These are phyloP conservation scores for Solanum lignicaule DNA, from an alignment of 257 asterid genomes.

Conservation along the genomic window DNA sequence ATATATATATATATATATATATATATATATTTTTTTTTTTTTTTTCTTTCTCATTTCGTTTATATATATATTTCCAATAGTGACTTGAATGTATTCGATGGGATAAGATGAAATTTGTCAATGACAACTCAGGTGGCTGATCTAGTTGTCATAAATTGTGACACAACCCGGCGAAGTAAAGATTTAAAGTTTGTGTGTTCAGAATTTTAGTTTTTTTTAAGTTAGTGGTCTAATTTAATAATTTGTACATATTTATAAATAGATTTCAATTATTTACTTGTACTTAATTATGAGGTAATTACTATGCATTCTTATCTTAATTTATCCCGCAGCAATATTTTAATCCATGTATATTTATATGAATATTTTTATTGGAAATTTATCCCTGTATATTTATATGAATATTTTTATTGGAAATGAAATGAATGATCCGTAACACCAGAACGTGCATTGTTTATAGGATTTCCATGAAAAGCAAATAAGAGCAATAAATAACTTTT, in stretches of 20 bases:
- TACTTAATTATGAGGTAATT: not conserved
- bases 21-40: too few species aligned
- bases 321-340: not conserved
- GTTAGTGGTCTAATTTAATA: too few species aligned
- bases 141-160: not conserved
- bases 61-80: not conserved
- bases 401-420: not conserved
- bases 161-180: too few species aligned
- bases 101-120: not conserved
- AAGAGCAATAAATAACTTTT: not conserved
- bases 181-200: rapidly evolving
- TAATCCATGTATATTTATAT: not conserved
- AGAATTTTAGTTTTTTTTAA: too few species aligned
- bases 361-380: not conserved
- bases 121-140: not conserved
- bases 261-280: too few species aligned
- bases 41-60: too few species aligned
- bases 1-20: too few species aligned
- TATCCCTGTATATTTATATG: not conserved
- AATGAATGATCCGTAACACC: not conserved
- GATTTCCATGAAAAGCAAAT: not conserved
- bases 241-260: too few species aligned
- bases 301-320: not conserved
- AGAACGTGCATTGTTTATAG: not conserved
- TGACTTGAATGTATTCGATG: not conserved